These are phyloP conservation scores for Chamaecyparis obtusa DNA, from an alignment of 75 land plant genomes.

Conservation along the genomic window DNA sequence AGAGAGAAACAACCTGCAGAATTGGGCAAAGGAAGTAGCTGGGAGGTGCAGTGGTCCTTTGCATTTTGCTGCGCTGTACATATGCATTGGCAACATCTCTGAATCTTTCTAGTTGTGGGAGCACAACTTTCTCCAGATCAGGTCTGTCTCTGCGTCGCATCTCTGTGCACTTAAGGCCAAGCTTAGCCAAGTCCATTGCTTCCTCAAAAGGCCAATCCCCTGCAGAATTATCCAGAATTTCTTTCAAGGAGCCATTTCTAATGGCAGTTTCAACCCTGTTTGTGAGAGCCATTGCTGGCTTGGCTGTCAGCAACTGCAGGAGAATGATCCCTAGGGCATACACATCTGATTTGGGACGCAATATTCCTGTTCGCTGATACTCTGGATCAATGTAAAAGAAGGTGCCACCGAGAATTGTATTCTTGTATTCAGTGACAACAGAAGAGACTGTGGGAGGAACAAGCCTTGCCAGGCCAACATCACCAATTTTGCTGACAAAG, in stretches of 20 bases:
- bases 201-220: constrained; percentile 28
- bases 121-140: constrained; percentile 18
- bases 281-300: constrained; percentile 14
- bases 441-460: constrained; percentile 14
- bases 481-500: constrained; percentile 31
- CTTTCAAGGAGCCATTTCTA: neutral
- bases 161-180: constrained; percentile 23
- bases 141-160: constrained; percentile 21
- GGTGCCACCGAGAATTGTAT: constrained; percentile 38
- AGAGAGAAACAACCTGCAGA: constrained; percentile 35
- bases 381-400: constrained; percentile 56
- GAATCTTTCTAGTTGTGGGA: constrained; percentile 19
- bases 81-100: neutral
- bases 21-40: constrained; percentile 57
- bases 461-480: constrained; percentile 28
- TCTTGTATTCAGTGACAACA: constrained; percentile 20
- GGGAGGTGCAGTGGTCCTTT: constrained; percentile 21
- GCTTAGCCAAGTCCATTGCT: constrained; percentile 17
- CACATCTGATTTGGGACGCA: constrained; percentile 30
- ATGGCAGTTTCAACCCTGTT: constrained; percentile 20
- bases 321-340: constrained; percentile 42
- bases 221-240: constrained; percentile 18
- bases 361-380: constrained; percentile 28
- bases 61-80: neutral
- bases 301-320: constrained; percentile 35